These are phyloP conservation scores for Cladophialophora psammophila DNA, from an alignment of 2,329 filamentous ascomycete genomes.

Conservation along the genomic window DNA sequence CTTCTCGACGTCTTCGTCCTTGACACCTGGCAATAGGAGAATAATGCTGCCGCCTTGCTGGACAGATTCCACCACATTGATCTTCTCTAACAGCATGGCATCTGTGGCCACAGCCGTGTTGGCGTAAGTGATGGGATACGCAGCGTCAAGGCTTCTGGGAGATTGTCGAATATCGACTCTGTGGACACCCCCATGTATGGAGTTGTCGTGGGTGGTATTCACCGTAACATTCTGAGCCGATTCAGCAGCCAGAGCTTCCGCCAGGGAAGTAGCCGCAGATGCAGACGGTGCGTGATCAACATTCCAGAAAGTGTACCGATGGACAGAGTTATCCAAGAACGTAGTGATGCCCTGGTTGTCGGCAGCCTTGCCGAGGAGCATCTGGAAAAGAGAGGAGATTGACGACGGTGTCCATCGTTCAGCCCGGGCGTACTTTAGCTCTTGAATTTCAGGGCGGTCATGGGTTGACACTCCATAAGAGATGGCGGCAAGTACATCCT, in stretches of 20 bases:
- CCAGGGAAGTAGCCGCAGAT: conserved; percentile 68
- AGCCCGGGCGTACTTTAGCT: conserved; percentile 88
- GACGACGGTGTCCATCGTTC: conserved; percentile 66
- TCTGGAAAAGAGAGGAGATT: conserved; percentile 55
- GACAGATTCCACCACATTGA: conserved; percentile 75
- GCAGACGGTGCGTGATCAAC: conserved; percentile 75
- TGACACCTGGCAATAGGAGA: conserved; percentile 77
- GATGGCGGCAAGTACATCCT: conserved; percentile 86
- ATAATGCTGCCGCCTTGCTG: conserved; percentile 76
- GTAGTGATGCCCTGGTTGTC: conserved; percentile 55
- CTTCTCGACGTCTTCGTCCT: conserved; percentile 90
- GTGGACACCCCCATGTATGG: conserved; percentile 75
- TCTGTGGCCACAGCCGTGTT: conserved; percentile 81
- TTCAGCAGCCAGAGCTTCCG: conserved; percentile 67
- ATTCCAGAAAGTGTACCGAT: conserved; percentile 96
- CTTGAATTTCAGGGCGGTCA: conserved; percentile 70
- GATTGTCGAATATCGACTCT: conserved; percentile 87
- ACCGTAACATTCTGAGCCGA: conserved; percentile 68
- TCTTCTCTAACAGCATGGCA: conserved; percentile 77
- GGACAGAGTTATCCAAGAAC: conserved; percentile 62
- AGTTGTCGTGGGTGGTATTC: conserved; percentile 67
- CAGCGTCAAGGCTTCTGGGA: conserved; percentile 80
- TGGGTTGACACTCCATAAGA: conserved; percentile 76
- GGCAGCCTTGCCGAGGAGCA: conserved; percentile 53
- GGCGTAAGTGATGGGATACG: conserved; percentile 80